Percentiles rank a stretch among this genome's conserved stretches.
These are phyloP conservation scores for Kockiozyma suomiensis DNA, from an alignment of 805 yeast genomes.

Conservation along the genomic window DNA sequence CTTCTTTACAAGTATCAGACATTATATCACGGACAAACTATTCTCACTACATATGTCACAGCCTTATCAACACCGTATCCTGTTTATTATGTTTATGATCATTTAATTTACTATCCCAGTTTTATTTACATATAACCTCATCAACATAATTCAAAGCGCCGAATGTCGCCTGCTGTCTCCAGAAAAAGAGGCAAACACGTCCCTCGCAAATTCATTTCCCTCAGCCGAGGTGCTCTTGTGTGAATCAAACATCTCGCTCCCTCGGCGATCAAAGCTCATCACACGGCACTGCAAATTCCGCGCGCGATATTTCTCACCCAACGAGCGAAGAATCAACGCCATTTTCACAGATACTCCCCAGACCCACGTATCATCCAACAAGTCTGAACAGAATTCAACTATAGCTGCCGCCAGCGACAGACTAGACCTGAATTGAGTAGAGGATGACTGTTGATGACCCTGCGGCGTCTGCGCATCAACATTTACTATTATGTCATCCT, in stretches of 20 bases:
- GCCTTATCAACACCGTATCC: too few relatives aligned
- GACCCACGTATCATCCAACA: constrained; percentile 16
- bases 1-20: too few relatives aligned
- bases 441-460: neutral
- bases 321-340: constrained; percentile 13
- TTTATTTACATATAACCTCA: neutral
- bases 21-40: too few relatives aligned
- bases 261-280: constrained; percentile 10
- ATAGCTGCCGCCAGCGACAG: constrained; percentile 18
- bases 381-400: constrained; percentile 18
- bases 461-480: neutral
- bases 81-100: too few relatives aligned
- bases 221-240: neutral
- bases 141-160: neutral
- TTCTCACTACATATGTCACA: too few relatives aligned
- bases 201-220: neutral
- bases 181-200: neutral
- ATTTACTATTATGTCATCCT: neutral
- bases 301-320: constrained; percentile 17
- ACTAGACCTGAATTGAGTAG: constrained; percentile 4
- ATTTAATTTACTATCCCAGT: too few relatives aligned
- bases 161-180: neutral
- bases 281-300: constrained; percentile 15
- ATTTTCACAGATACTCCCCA: constrained; percentile 22
- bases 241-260: neutral